These are phyloP conservation scores for Alisma plantagoaquatica DNA, from an alignment of 106 monocot species.

Conservation along the genomic window DNA sequence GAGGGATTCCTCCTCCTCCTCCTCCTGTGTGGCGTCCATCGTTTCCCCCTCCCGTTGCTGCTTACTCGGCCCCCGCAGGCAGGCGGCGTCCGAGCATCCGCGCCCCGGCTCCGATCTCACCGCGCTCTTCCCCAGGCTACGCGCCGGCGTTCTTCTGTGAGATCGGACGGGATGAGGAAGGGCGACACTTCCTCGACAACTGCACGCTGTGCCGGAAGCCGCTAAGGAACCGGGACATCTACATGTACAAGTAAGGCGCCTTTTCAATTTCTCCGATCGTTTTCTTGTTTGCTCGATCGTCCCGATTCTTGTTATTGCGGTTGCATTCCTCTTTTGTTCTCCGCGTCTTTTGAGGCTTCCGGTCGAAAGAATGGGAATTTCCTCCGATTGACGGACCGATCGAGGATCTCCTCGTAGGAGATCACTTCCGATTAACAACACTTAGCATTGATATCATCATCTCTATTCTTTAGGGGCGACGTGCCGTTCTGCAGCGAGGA, in stretches of 20 bases:
- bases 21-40: no score
- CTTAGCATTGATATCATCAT: no score
- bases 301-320: no score
- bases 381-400: no score
- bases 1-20: no score
- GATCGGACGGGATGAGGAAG: slow-evolving; percentile 2
- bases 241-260: slow-evolving; percentile 52
- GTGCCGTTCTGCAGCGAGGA: slow-evolving; percentile 10
- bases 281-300: not conserved
- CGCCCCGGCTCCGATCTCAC: not conserved
- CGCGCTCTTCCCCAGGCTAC: not conserved
- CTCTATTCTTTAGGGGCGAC: no score
- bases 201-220: slow-evolving; percentile 50
- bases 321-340: not conserved
- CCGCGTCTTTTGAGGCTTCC: not conserved
- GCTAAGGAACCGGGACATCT: slow-evolving; percentile 40
- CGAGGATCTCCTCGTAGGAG: no score
- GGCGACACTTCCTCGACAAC: slow-evolving; percentile 39
- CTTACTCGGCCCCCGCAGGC: not conserved
- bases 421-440: no score
- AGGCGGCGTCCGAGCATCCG: not conserved
- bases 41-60: no score
- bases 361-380: no score
- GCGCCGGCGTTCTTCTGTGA: slow-evolving; percentile 15
- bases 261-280: no score